Conservation (phyloP, 2,329 filamentous ascomycete species). For the Rhynchosporium graminicola region DNA sequence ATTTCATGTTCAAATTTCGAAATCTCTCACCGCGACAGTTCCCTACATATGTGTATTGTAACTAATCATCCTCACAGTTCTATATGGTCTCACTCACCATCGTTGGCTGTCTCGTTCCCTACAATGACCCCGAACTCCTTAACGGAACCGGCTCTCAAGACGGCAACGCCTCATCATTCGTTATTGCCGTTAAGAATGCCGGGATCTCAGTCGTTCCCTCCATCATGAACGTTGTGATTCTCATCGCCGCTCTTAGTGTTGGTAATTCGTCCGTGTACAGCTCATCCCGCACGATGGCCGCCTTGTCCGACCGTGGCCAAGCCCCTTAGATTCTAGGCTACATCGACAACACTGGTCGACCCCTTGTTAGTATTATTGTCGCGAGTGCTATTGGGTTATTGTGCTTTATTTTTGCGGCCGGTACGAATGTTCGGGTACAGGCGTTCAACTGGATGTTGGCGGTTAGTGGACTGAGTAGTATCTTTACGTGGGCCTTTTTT, state of each 20-base stretch:
- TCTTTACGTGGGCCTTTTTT: no score
- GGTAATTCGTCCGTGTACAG: conserved; percentile 16
- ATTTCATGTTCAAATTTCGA: no score
- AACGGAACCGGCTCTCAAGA: conserved; percentile 39
- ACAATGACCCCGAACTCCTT: conserved; percentile 44
- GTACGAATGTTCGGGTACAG: conserved; percentile 38
- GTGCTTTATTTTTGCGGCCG: conserved; percentile 47
- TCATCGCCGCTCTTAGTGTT: conserved; percentile 55
- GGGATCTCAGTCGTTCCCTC: conserved; percentile 51
- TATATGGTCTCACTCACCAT: conserved; percentile 77
- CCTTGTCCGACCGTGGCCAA: conserved; percentile 15
- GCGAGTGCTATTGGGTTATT: conserved; percentile 51
- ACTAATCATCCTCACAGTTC: conserved; percentile 59
- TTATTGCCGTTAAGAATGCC: conserved; percentile 55
- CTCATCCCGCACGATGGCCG: conserved; percentile 15
- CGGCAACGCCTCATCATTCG: conserved; percentile 52
- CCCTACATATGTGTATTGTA: no score
- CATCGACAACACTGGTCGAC: conserved; percentile 43
- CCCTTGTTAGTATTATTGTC: conserved; percentile 49
- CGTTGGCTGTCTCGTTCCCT: conserved; percentile 42
- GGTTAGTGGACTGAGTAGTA: conserved; percentile 67
- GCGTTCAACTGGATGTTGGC: conserved; percentile 64
- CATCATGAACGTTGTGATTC: conserved; percentile 59
- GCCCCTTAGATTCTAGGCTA: conserved; percentile 15
- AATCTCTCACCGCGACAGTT: no score